phyloP scores from a whole-genome alignment of 1,284 basidiomycete species.

The Pseudozyma hubeiensis region DNA sequence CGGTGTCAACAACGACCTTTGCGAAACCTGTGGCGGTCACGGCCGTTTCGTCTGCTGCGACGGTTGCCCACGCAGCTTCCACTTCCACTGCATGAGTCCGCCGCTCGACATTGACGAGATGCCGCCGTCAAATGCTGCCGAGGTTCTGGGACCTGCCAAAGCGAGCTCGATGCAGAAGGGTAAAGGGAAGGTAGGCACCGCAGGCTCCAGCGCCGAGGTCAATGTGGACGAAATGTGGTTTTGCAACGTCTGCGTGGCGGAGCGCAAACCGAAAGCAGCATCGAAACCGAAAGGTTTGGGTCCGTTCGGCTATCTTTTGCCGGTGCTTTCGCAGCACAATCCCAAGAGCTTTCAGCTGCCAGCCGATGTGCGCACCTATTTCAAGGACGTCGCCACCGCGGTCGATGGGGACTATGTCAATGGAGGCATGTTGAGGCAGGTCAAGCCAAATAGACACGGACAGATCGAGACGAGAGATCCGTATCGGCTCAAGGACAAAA shows the following conservation, averaged over 20 bases:
- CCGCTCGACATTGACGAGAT: constrained; percentile 88
- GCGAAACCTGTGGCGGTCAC: constrained; percentile 83
- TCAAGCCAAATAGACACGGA: constrained; percentile 77
- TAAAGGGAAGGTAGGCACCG: constrained; percentile 34
- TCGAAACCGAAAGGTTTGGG: constrained; percentile 55
- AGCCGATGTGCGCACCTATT: constrained; percentile 85
- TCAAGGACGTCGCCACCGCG: constrained; percentile 75
- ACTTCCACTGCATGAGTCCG: constrained; percentile 94
- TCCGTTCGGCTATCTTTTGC: constrained; percentile 74
- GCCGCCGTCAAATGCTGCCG: constrained; percentile 69
- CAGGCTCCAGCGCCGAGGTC: constrained; percentile 15
- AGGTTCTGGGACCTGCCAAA: constrained; percentile 38
- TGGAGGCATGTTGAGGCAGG: constrained; percentile 73
- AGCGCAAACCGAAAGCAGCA: constrained; percentile 43
- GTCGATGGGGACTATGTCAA: constrained; percentile 72
- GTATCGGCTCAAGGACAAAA: constrained; percentile 85
- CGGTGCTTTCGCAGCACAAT: constrained; percentile 75
- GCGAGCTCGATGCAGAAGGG: constrained; percentile 22
- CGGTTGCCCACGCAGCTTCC: constrained; percentile 94
- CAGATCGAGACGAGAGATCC: constrained; percentile 91
- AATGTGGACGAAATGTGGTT: constrained; percentile 85
- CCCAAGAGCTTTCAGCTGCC: constrained; percentile 89
- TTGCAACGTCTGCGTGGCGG: constrained; percentile 79
- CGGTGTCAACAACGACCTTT: constrained; percentile 88
- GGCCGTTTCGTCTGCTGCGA: constrained; percentile 87